These are phyloP conservation scores for Hypocrella siamensis DNA, from an alignment of 2,329 filamentous ascomycete species.

Conservation along the genomic window DNA sequence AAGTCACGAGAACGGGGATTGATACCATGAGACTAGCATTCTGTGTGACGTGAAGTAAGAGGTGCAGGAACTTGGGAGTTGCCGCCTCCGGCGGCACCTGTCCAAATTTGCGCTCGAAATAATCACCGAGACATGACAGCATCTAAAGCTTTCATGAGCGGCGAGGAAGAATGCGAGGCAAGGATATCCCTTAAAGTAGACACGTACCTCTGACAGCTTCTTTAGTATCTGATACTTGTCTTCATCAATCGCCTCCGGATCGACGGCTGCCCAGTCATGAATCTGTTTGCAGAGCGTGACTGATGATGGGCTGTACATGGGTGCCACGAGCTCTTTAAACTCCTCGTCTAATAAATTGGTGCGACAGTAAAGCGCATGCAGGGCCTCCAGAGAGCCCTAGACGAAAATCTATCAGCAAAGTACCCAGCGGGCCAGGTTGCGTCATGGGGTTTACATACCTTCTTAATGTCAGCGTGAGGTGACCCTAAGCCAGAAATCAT, in stretches of 20 bases:
- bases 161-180: not conserved
- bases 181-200: not conserved
- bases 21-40: conserved; percentile 84
- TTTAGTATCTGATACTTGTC: conserved; percentile 86
- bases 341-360: conserved; percentile 62
- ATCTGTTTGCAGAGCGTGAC: conserved; percentile 57
- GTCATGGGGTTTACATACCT: conserved; percentile 27
- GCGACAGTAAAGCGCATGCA: conserved; percentile 70
- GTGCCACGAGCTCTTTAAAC: conserved; percentile 60
- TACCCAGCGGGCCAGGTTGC: not conserved
- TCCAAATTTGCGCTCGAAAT: conserved; percentile 62
- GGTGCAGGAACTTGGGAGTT: conserved; percentile 58
- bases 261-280: conserved; percentile 66
- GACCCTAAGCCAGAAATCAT: conserved; percentile 58
- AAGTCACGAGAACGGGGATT: conserved; percentile 80
- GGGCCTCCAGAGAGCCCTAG: conserved; percentile 62
- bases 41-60: conserved; percentile 65
- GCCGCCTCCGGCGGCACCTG: conserved; percentile 48
- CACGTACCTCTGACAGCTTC: conserved; percentile 73
- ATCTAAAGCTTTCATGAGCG: conserved; percentile 34
- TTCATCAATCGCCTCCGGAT: conserved; percentile 72
- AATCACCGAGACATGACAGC: conserved; percentile 70
- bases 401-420: conserved; percentile 6
- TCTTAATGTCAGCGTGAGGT: conserved; percentile 55
- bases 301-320: conserved; percentile 60